Evolutionary conservation across 2,329 filamentous ascomycete genomes (phyloP), one percentile per base, ranked within the genome.

Genomic region (Graphiopsis chlorocephala): DNA sequence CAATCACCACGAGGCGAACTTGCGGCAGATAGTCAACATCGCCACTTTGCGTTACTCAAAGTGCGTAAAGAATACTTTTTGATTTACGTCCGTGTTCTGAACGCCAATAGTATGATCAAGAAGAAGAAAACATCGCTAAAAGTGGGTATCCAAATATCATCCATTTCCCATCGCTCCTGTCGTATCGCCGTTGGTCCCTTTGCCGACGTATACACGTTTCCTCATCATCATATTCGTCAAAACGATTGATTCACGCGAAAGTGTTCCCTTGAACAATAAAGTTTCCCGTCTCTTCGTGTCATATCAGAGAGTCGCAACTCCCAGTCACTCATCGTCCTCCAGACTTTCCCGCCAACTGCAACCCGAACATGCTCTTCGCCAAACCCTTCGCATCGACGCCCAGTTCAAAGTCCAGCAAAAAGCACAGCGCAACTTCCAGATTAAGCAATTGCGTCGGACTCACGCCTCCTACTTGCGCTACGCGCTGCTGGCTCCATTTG

Each of bases 381-480:
- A 77, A 66, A 31, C 72, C 70, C 25, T 67, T 68, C 17, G 69
- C 74, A 42, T 72, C 68, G 48, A 77, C 69, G 29, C 71, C 73
- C 66, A 96, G 82, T 71, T 94, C 90, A 74, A 96, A 96, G 60
- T 92, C 89, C n/a, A 89, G 88, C 65, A 96, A 79, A 64, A 82
- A 84, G 66, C 81, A 82, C 12, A 84, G 73, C 55, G 90, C 93
- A 67, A 98, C 91, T 81, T 98, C 95, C 48, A 98, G 80, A 66
- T 90, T 85, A 47, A 90, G 90, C 60, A 99, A 83, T 78, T 98
- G 93, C 20, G 82, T 81, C 74, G 91, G 90, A 72, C 87, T 91
- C 17, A 98, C 92, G 20, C 94, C 94, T 48, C 95, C 94, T 1
- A 98, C 93, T 69, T 89, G 90, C 20, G 94, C 89, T 69, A 97